Percentiles rank a stretch among this genome's conserved stretches.
These are phyloP conservation scores for Candida sakaeoensis DNA, from an alignment of 805 yeast genomes.

Conservation along the genomic window DNA sequence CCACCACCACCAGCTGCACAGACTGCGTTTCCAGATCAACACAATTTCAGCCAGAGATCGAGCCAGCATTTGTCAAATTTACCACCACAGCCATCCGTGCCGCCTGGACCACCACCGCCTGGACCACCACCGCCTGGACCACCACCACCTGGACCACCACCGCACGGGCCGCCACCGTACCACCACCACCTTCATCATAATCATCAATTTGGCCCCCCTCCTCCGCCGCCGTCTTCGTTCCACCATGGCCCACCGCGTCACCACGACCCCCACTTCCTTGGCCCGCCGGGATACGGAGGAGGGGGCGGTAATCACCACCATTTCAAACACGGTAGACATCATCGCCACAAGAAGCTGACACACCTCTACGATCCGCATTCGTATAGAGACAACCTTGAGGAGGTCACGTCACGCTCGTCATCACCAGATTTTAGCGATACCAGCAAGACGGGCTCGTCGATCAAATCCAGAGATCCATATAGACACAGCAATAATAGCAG, in stretches of 20 bases:
- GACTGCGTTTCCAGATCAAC: too few relatives aligned
- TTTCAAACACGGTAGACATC: not conserved
- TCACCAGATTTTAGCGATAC: not conserved
- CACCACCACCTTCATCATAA: not conserved
- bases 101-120: conserved; percentile 7
- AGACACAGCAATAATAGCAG: not conserved
- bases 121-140: conserved; percentile 4
- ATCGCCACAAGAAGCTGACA: not conserved
- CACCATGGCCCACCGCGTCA: conserved; percentile 8
- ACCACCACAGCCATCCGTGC: conserved; percentile 4
- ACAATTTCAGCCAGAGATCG: too few relatives aligned
- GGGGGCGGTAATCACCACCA: too few relatives aligned
- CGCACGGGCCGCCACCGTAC: conserved; percentile 4
- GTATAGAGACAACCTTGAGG: conserved; percentile 1
- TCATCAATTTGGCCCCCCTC: conserved; percentile 1
- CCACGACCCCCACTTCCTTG: conserved; percentile 12
- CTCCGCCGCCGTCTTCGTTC: conserved; percentile 6
- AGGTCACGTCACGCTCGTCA: not conserved
- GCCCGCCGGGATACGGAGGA: conserved; percentile 9
- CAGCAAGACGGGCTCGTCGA: not conserved
- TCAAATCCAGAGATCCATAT: not conserved
- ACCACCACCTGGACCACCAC: conserved; percentile 2
- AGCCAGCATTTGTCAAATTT: too few relatives aligned
- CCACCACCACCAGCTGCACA: conserved; percentile 6
- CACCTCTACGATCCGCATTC: conserved; percentile 1